Base-by-base conservation (phyloP, 495 filamentous ascomycete species). In the Cladorrhinum samala region DNA sequence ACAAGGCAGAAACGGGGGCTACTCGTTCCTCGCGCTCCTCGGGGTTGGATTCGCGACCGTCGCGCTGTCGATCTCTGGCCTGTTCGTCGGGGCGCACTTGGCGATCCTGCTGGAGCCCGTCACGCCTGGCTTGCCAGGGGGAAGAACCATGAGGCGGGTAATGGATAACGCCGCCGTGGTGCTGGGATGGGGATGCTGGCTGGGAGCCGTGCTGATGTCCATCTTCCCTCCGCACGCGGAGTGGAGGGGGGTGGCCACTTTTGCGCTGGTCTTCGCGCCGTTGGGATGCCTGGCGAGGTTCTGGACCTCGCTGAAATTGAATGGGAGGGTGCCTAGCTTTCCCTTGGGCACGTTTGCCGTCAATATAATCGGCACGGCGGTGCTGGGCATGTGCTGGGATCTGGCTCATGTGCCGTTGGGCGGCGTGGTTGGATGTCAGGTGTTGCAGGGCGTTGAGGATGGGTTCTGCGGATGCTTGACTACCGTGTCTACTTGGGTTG, bases 401-500 rank as follows among this genome's bases (percentile, higher is more conserved):
- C 66, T 91, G 47, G 86, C 89, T 66, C 87, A 86, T 63, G 76
- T 68, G 1, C 72, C 48, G 23, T 50, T 68, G 19, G 81, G 74
- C 5, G 73, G 74, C 24, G 68, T 64, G 65, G 77, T 80, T 30
- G 82, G 83, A 21, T 93, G 90, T 62, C 88, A 91, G 74, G 82
- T 95, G 2, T 65, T 95, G 57, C 84, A 88, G 63, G 91, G 91
- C 5, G 71, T 95, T 20, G 79, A 85, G 71, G 91, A 96, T 73
- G 92, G 92, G 45, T 94, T 96, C 60, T 96, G 91, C 65, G 92
- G 92, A 8, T 85, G 85, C 56, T 71, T 89, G 62, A 96, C 91
- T 9, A 97, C 92, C 9, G 82, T 97, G n/a, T 91, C 86, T 60
- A 96, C 91, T 4, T 96, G 90, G 89, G 86, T 93, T 13, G 70